These are phyloP conservation scores for Laguncularia racemosa DNA, from an alignment of 345 rosid genomes.

Conservation along the genomic window DNA sequence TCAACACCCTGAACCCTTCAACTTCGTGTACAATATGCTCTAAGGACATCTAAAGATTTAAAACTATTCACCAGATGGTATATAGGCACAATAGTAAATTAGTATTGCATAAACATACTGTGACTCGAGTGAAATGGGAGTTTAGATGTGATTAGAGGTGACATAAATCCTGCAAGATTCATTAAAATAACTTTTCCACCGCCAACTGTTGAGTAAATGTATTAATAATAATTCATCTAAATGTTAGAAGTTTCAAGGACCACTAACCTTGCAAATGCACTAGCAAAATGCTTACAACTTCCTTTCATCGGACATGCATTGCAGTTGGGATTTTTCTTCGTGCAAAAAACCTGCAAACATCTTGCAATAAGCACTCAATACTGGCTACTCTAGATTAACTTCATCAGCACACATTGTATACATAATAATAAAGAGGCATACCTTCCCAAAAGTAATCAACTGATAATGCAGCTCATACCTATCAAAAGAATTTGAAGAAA, in stretches of 20 bases:
- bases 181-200: too few relatives aligned
- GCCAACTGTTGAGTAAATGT: background rate
- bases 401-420: background rate
- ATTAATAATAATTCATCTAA: background rate
- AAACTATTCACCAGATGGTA: too few relatives aligned
- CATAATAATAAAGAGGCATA: conserved; percentile 10
- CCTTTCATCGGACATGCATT: conserved; percentile 72
- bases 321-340: conserved; percentile 68
- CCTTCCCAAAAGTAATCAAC: conserved; percentile 83
- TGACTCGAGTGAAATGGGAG: too few relatives aligned
- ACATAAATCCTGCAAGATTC: too few relatives aligned
- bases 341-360: conserved; percentile 52
- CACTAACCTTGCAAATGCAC: conserved; percentile 68
- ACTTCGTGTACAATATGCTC: too few relatives aligned
- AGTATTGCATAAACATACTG: too few relatives aligned
- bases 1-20: too few relatives aligned
- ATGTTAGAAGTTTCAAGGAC: background rate
- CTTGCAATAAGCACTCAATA: background rate
- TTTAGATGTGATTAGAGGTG: too few relatives aligned
- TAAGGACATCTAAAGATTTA: too few relatives aligned
- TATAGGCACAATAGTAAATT: too few relatives aligned
- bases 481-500: background rate
- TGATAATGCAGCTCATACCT: conserved; percentile 75
- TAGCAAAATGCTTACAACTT: conserved; percentile 70
- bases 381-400: background rate